Percentiles rank a stretch among this genome's conserved stretches.
These are phyloP conservation scores for Malus sieversii DNA, from an alignment of 306 rosid species.

Conservation along the genomic window DNA sequence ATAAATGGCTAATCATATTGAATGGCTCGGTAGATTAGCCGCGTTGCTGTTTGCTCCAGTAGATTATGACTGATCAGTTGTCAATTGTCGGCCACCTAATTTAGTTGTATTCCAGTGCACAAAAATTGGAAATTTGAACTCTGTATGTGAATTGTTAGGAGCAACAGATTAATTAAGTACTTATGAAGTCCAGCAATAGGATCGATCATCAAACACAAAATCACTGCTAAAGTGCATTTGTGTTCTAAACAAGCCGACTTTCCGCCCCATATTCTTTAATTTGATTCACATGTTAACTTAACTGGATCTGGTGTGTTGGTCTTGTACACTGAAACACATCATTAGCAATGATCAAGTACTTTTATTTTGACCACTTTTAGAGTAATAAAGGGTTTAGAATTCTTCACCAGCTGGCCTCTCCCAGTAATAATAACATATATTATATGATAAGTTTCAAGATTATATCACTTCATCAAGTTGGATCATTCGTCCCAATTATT, in stretches of 20 bases:
- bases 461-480: not conserved
- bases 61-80: not conserved
- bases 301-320: not conserved
- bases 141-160: not conserved
- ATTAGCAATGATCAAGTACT: not conserved
- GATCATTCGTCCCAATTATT: not conserved
- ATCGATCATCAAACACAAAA: not conserved
- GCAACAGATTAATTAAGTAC: not conserved
- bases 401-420: not conserved
- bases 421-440: not conserved
- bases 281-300: not conserved
- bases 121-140: conserved; percentile 10
- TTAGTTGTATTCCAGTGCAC: conserved; percentile 14
- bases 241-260: not conserved
- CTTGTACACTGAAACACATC: conserved; percentile 9
- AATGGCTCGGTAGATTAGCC: conserved; percentile 8
- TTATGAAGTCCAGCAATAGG: not conserved
- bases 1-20: not conserved
- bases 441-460: not conserved
- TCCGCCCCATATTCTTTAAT: not conserved
- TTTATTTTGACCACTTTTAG: not conserved
- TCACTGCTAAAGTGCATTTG: not conserved
- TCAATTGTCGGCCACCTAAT: conserved; percentile 19
- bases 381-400: not conserved
- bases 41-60: not conserved